phyloP scores from a whole-genome alignment of 257 asterid species.

The Osmanthus fragrans region DNA sequence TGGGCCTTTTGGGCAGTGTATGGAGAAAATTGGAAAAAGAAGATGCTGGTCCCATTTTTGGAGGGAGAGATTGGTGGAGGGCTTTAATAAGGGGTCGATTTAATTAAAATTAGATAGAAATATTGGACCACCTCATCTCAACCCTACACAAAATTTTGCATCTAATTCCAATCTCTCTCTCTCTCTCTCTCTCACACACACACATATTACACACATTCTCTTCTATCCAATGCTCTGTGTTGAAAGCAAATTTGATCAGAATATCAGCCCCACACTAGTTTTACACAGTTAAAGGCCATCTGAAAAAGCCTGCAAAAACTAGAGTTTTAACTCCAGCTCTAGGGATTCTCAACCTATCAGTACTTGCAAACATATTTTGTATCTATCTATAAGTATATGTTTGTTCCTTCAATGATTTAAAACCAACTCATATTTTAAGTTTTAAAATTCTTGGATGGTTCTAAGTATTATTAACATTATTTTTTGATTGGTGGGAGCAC shows the following conservation, averaged over 20 bases:
- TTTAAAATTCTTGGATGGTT: conserved; percentile 37
- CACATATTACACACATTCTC: neutral
- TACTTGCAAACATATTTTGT: neutral
- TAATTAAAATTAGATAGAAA: conserved; percentile 79
- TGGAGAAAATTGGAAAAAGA: conserved; percentile 1
- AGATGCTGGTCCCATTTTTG: conserved; percentile 61
- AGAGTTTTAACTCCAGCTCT: conserved; percentile 53
- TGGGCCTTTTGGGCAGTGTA: neutral
- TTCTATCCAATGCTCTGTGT: conserved; percentile 8
- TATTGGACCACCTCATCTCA: conserved; percentile 82
- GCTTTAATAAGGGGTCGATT: conserved; percentile 52
- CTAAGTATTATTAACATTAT: conserved; percentile 27
- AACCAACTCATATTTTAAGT: neutral
- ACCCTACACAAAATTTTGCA: conserved; percentile 49
- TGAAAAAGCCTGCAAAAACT: conserved; percentile 71
- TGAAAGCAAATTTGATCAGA: conserved; percentile 38
- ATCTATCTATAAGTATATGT: neutral
- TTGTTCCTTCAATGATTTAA: neutral
- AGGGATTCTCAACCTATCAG: conserved; percentile 44
- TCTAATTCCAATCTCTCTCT: conserved; percentile 43
- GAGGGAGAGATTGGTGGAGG: conserved; percentile 45
- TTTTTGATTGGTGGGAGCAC: conserved; percentile 35
- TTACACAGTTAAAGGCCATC: conserved; percentile 33
- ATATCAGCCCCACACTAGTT: conserved; percentile 48
- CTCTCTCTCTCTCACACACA: conserved; percentile 15